Conservation (phyloP, 345 rosid species). For the Eucalyptus erythrocorys region DNA sequence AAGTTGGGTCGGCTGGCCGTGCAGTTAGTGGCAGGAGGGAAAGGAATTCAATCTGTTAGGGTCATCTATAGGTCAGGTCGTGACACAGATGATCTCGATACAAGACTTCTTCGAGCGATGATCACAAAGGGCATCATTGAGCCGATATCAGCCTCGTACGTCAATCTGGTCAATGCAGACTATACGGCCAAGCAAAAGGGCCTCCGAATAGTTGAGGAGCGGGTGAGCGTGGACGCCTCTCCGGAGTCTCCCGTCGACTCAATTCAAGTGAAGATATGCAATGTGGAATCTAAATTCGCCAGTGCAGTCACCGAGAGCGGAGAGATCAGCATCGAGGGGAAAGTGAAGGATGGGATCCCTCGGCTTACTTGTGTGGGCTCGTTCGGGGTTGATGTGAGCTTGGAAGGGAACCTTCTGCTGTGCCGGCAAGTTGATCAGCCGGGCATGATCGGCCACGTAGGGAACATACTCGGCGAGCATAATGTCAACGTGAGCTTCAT, state of each 20-base stretch:
- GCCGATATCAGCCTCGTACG: slow-evolving; percentile 51
- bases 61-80: slow-evolving; percentile 52
- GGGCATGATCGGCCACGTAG: slow-evolving; percentile 77
- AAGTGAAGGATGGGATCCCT: slow-evolving; percentile 57
- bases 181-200: slow-evolving; percentile 83
- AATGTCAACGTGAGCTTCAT: slow-evolving; percentile 78
- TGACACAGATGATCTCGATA: slow-evolving; percentile 65
- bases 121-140: slow-evolving; percentile 81
- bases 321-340: slow-evolving; percentile 62
- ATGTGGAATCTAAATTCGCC: slow-evolving; percentile 58
- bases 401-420: slow-evolving; percentile 68
- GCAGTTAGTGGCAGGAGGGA: slow-evolving; percentile 65
- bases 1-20: slow-evolving; percentile 74
- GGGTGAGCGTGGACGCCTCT: slow-evolving; percentile 32
- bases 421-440: slow-evolving; percentile 84
- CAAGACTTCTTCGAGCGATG: slow-evolving; percentile 82
- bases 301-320: slow-evolving; percentile 51
- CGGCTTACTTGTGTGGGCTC: slow-evolving; percentile 53
- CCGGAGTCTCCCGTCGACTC: slow-evolving; percentile 56
- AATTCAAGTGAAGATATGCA: slow-evolving; percentile 44
- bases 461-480: slow-evolving; percentile 56
- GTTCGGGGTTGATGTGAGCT: slow-evolving; percentile 59
- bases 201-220: slow-evolving; percentile 62
- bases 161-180: slow-evolving; percentile 82
- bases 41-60: slow-evolving; percentile 49